These are phyloP conservation scores for Mytilinidion resinicola DNA, from an alignment of 495 filamentous ascomycete species.

Conservation along the genomic window DNA sequence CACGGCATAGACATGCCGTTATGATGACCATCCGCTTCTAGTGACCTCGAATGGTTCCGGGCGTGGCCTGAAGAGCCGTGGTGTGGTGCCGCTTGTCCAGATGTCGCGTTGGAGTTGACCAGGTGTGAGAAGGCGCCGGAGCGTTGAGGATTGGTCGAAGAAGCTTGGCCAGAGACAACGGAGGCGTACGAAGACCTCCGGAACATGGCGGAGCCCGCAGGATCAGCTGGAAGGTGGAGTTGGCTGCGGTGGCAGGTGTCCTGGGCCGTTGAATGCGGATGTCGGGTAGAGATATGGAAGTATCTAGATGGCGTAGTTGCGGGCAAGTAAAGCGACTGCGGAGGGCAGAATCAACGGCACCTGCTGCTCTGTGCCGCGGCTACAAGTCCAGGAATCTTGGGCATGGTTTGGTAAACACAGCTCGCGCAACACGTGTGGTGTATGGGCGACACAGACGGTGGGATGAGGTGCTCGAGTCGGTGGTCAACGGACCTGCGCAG, in stretches of 20 bases:
- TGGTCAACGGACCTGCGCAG: background rate
- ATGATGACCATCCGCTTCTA: slow-evolving; percentile 37
- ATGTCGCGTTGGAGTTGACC: slow-evolving; percentile 45
- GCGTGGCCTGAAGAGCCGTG: slow-evolving; percentile 21
- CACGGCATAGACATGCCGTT: slow-evolving; percentile 39
- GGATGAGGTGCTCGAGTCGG: background rate
- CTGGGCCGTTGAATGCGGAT: too few relatives aligned
- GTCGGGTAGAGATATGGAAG: background rate
- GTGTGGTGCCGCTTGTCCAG: slow-evolving; percentile 8
- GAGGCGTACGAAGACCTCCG: slow-evolving; percentile 68
- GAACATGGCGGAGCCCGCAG: slow-evolving; percentile 16
- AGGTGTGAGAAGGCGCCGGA: slow-evolving; percentile 56
- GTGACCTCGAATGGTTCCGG: slow-evolving; percentile 34
- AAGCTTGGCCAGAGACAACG: slow-evolving; percentile 63
- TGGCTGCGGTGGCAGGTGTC: too few relatives aligned
- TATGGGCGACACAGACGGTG: background rate
- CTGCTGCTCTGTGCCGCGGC: slow-evolving; percentile 15
- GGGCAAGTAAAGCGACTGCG: background rate
- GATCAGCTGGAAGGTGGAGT: too few relatives aligned
- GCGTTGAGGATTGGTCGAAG: slow-evolving; percentile 39
- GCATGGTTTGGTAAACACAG: slow-evolving; percentile 11
- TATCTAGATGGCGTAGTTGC: background rate
- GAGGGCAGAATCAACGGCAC: background rate
- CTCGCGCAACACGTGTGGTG: background rate
- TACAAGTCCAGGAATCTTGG: slow-evolving; percentile 9